Percentiles rank a stretch among this genome's conserved stretches.
Conservation (phyloP, 192 early-diverging fungal species). For the Backusella macrospora region DNA sequence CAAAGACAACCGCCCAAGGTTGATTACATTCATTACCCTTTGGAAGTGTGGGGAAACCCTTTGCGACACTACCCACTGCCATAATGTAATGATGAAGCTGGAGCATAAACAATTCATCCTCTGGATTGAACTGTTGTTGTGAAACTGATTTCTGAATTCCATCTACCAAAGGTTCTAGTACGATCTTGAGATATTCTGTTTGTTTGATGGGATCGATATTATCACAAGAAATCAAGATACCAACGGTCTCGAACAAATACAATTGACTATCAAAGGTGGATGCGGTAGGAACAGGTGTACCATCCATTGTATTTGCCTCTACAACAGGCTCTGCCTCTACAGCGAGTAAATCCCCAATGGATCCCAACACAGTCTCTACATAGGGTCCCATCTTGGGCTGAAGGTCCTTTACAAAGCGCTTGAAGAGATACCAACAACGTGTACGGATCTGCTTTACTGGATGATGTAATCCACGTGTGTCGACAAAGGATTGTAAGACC, state of each 20-base stretch:
- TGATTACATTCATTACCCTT: constrained; percentile 39
- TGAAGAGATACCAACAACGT: constrained; percentile 87
- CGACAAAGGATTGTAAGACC: constrained; percentile 76
- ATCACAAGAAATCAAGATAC: constrained; percentile 86
- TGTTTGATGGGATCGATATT: constrained; percentile 68
- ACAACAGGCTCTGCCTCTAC: constrained; percentile 64
- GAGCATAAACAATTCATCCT: constrained; percentile 70
- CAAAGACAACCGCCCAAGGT: constrained; percentile 72
- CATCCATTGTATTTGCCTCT: constrained; percentile 46
- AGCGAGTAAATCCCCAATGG: constrained; percentile 72
- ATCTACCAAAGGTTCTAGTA: constrained; percentile 77
- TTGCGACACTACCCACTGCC: constrained; percentile 82
- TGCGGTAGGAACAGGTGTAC: constrained; percentile 41
- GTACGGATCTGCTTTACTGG: constrained; percentile 67
- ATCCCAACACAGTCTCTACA: constrained; percentile 64
- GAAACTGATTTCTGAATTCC: constrained; percentile 77
- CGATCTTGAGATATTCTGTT: constrained; percentile 68
- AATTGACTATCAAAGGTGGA: constrained; percentile 80
- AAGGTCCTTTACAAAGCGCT: constrained; percentile 78
- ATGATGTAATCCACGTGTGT: constrained; percentile 77
- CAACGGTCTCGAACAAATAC: constrained; percentile 91
- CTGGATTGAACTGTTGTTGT: constrained; percentile 59
- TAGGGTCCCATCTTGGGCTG: constrained; percentile 58
- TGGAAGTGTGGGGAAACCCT: constrained; percentile 68
- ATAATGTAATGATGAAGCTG: constrained; percentile 83